These are phyloP conservation scores for Pittosporum tobira DNA, from an alignment of 129 eudicot species.

Conservation along the genomic window DNA sequence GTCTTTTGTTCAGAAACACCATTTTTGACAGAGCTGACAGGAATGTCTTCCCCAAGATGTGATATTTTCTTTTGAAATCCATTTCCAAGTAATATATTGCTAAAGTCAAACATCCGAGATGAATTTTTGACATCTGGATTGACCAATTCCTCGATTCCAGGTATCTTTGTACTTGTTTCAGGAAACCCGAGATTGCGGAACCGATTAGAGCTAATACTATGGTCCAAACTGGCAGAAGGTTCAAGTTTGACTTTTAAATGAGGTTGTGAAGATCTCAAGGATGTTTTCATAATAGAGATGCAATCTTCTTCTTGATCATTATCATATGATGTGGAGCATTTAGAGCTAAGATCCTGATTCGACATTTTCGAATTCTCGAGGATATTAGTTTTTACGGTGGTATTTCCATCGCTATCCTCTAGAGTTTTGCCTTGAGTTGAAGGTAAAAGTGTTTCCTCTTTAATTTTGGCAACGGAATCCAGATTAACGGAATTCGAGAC, in stretches of 20 bases:
- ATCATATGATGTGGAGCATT: constrained; percentile 11
- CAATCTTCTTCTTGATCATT: constrained; percentile 18
- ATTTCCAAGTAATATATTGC: constrained; percentile 43
- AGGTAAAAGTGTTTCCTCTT: constrained; percentile 10
- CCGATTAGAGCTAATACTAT: constrained; percentile 5
- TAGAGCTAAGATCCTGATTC: constrained; percentile 7
- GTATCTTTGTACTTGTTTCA: constrained; percentile 3
- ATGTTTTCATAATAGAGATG: constrained; percentile 3
- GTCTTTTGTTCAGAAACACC: constrained; percentile 30
- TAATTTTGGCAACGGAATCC: constrained; percentile 14
- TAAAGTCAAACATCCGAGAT: constrained; percentile 42
- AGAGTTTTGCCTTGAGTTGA: constrained; percentile 11
- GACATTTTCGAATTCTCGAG: constrained; percentile 10
- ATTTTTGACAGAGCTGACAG: constrained; percentile 30
- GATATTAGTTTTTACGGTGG: constrained; percentile 18
- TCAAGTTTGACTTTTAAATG: constrained; percentile 18
- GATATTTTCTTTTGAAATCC: constrained; percentile 45
- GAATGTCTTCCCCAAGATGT: constrained; percentile 34
- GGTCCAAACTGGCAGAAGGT: constrained; percentile 12
- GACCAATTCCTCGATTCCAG: constrained; percentile 16
- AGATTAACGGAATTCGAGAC: constrained; percentile 23
- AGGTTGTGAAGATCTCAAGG: constrained; percentile 19
- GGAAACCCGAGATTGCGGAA: background rate
- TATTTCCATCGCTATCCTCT: constrained; percentile 16
- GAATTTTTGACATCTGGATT: constrained; percentile 27